phyloP scores from a whole-genome alignment of 2,329 filamentous ascomycete species.

The Phaeosphaeria sp. region DNA sequence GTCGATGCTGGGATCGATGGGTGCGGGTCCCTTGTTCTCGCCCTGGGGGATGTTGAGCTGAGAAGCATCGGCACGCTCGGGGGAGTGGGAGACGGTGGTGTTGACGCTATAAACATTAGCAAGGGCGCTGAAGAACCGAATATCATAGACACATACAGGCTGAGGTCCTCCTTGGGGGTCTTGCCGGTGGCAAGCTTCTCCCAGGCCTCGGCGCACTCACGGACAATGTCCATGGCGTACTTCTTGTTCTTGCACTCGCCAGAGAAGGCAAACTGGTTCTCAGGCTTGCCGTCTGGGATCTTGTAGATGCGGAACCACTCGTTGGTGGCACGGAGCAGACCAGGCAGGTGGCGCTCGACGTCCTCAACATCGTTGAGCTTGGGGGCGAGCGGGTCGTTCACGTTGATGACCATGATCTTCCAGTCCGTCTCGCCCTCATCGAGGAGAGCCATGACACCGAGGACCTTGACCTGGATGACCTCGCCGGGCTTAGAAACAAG shows the following conservation, averaged over 20 bases:
- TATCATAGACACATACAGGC: conserved; percentile 56
- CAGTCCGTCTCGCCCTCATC: conserved; percentile 99
- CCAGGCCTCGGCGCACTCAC: conserved; percentile 96
- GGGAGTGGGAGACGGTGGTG: conserved; percentile 75
- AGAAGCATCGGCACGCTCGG: conserved; percentile 71
- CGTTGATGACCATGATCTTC: conserved; percentile 99
- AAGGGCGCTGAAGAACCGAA: not conserved
- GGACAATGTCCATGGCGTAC: conserved; percentile 95
- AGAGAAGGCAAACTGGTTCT: conserved; percentile 99
- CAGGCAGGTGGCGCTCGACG: conserved; percentile 96
- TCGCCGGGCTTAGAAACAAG: conserved; percentile 94
- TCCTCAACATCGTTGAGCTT: conserved; percentile 99
- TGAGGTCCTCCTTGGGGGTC: conserved; percentile 77
- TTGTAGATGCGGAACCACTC: conserved; percentile 99
- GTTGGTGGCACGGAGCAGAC: conserved; percentile 95
- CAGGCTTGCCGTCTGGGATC: conserved; percentile 99
- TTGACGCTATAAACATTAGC: conserved; percentile 62
- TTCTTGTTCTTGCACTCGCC: conserved; percentile 99
- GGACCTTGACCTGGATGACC: conserved; percentile 99
- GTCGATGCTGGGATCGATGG: conserved; percentile 96
- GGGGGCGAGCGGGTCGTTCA: conserved; percentile 93
- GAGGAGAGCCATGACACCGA: conserved; percentile 98
- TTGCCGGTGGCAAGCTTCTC: conserved; percentile 94
- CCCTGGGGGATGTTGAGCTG: conserved; percentile 78
- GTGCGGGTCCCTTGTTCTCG: conserved; percentile 82